Conservation (phyloP, 441 rosid species). For the Euphorbia schlechtendalii region DNA sequence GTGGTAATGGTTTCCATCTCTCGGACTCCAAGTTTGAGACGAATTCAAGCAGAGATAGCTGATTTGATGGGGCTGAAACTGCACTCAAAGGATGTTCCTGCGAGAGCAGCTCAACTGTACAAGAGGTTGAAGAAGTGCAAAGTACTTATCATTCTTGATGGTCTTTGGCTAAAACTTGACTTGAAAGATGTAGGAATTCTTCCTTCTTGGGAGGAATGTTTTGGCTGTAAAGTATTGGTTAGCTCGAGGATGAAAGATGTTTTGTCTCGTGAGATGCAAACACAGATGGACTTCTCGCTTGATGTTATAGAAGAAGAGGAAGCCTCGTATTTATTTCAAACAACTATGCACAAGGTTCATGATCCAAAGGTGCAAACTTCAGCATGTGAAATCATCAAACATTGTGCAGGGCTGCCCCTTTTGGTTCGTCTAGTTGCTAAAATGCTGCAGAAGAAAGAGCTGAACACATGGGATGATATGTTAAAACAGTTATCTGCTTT, state of each 20-base stretch:
- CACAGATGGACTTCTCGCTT: background rate
- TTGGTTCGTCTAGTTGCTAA: background rate
- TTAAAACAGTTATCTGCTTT: background rate
- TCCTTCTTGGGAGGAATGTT: background rate
- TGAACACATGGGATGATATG: background rate
- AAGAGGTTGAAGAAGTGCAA: slow-evolving; percentile 6
- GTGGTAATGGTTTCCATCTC: background rate
- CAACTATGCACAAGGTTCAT: background rate
- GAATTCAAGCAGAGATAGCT: background rate
- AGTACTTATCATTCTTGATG: slow-evolving; percentile 10
- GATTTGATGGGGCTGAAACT: background rate
- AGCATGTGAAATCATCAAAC: background rate
- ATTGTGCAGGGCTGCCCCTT: slow-evolving; percentile 4
- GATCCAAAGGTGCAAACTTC: background rate
- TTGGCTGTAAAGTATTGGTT: background rate
- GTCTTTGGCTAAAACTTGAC: slow-evolving; percentile 12
- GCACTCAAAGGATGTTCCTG: background rate
- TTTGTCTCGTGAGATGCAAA: slow-evolving; percentile 1
- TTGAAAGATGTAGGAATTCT: slow-evolving; percentile 19
- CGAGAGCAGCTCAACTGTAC: slow-evolving; percentile 14
- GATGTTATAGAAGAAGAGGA: slow-evolving; percentile 5
- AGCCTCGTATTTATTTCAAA: slow-evolving; percentile 14
- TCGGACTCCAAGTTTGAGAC: background rate
- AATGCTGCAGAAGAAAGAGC: background rate
- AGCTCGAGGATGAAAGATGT: background rate